phyloP scores from a whole-genome alignment of 306 rosid species.

The Vachellia pachyceras region DNA sequence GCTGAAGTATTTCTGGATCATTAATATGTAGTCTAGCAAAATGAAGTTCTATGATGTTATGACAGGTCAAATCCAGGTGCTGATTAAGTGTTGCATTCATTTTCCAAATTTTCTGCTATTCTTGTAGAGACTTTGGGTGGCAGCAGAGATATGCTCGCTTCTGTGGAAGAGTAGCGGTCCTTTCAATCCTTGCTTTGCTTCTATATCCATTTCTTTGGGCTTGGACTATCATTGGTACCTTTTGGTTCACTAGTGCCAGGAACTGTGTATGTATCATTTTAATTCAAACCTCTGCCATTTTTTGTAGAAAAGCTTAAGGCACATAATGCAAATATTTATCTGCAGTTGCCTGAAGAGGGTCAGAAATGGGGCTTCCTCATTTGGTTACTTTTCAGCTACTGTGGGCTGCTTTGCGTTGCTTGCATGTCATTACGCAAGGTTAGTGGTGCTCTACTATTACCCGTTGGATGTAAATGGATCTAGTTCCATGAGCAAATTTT shows the following conservation, averaged over 20 bases:
- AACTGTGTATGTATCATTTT: slow-evolving; percentile 70
- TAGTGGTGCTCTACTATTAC: slow-evolving; percentile 38
- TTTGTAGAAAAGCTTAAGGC: slow-evolving; percentile 33
- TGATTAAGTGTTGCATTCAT: slow-evolving; percentile 15
- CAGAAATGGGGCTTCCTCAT: slow-evolving; percentile 99
- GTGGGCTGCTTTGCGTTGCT: slow-evolving; percentile 85
- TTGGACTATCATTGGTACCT: slow-evolving; percentile 91
- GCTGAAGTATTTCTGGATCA: slow-evolving; percentile 4
- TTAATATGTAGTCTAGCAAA: slow-evolving; percentile 1
- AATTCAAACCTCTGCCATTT: slow-evolving; percentile 4
- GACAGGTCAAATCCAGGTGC: slow-evolving; percentile 23
- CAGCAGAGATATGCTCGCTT: slow-evolving; percentile 98
- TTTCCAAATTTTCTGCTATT: slow-evolving; percentile 28
- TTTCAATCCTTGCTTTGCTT: slow-evolving; percentile 75
- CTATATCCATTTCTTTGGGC: slow-evolving; percentile 98
- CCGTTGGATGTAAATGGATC: slow-evolving; percentile 10
- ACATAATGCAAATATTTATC: slow-evolving; percentile 41
- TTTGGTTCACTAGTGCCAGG: slow-evolving; percentile 81
- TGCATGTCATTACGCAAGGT: slow-evolving; percentile 96
- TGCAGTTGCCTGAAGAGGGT: slow-evolving; percentile 88
- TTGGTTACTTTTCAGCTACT: slow-evolving; percentile 97
- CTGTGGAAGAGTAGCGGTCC: slow-evolving; percentile 92
- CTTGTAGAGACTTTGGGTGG: slow-evolving; percentile 91
- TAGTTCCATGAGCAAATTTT: slow-evolving; percentile 23
- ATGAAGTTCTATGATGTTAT: slow-evolving; percentile 13